These are phyloP conservation scores for Fusarium fujikuroi DNA, from an alignment of 2,329 filamentous ascomycete species.

Conservation along the genomic window DNA sequence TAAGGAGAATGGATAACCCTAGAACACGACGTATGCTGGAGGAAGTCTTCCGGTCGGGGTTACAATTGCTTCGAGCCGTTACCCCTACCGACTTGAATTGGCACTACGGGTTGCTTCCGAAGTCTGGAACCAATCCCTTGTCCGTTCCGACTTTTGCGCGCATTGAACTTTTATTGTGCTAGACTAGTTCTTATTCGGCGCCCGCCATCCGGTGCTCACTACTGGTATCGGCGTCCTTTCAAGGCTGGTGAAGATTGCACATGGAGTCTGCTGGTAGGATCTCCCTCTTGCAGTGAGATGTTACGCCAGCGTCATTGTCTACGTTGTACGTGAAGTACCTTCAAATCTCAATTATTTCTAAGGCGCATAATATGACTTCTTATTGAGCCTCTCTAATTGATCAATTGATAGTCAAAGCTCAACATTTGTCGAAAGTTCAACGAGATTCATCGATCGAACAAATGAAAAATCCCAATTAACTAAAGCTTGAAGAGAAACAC, in stretches of 20 bases:
- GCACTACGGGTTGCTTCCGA: background rate
- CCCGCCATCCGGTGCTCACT: no score
- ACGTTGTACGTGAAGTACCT: fast-evolving
- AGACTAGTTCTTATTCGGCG: background rate
- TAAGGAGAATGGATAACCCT: background rate
- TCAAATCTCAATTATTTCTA: fast-evolving
- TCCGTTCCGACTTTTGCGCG: background rate
- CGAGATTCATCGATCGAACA: background rate
- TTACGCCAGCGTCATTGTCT: background rate
- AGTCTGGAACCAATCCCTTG: background rate
- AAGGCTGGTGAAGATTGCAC: background rate
- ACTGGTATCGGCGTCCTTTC: no score
- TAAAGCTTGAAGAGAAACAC: background rate
- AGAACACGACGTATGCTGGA: background rate
- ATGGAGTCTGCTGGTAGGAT: background rate
- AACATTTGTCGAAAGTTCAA: background rate
- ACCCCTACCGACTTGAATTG: background rate
- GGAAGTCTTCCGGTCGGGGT: background rate
- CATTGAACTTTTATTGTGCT: background rate
- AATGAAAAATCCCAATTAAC: background rate
- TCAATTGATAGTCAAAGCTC: background rate
- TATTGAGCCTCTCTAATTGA: no score
- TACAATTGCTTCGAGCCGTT: background rate
- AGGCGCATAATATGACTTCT: no score
- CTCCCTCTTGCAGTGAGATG: fast-evolving